Evolutionary conservation across 2,329 filamentous ascomycete genomes (phyloP).

Genomic region (Purpureocillium takamizusanense): DNA sequence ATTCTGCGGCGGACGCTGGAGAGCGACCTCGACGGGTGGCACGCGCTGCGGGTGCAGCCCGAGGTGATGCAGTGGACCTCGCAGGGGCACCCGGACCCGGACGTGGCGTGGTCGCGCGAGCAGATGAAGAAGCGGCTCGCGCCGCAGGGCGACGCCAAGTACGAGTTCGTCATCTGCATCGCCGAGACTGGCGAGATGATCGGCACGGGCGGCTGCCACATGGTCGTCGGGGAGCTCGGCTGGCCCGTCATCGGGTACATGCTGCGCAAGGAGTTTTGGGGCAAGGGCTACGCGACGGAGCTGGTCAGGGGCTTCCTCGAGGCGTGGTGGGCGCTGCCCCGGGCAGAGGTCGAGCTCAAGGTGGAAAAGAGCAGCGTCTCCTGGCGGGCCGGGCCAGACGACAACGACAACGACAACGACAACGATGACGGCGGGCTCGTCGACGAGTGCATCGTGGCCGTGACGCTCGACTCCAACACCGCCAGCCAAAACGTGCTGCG

Average conservation of each 20-base stretch:
- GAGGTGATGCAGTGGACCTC: conserved; percentile 55
- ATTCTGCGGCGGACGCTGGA: conserved; percentile 40
- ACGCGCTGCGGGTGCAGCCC: conserved; percentile 44
- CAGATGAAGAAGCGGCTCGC: conserved; percentile 33
- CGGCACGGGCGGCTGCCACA: conserved; percentile 37
- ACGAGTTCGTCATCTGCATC: conserved; percentile 46
- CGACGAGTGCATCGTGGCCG: conserved; percentile 32
- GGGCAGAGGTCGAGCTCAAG: conserved; percentile 32
- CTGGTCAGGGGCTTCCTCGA: conserved; percentile 37
- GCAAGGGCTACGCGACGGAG: conserved; percentile 48
- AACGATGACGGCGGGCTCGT: conserved; percentile 14
- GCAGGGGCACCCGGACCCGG: conserved; percentile 30
- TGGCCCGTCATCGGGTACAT: conserved; percentile 55
- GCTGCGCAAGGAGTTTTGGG: conserved; percentile 43
- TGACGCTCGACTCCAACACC: conserved; percentile 38
- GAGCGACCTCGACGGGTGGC: conserved; percentile 40
- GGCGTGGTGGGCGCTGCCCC: conserved; percentile 39
- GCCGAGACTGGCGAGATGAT: conserved; percentile 39
- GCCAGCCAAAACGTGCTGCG: conserved; percentile 46
- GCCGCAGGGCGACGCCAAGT: conserved; percentile 39
- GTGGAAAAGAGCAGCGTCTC: conserved; percentile 31
- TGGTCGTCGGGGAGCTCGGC: conserved; percentile 25
- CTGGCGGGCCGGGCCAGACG: too few relatives aligned
- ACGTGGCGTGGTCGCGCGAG: conserved; percentile 31
- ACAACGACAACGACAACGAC: conserved; percentile 7